Conservation (phyloP, 129 eudicot species). For the Lactuca sativa region DNA sequence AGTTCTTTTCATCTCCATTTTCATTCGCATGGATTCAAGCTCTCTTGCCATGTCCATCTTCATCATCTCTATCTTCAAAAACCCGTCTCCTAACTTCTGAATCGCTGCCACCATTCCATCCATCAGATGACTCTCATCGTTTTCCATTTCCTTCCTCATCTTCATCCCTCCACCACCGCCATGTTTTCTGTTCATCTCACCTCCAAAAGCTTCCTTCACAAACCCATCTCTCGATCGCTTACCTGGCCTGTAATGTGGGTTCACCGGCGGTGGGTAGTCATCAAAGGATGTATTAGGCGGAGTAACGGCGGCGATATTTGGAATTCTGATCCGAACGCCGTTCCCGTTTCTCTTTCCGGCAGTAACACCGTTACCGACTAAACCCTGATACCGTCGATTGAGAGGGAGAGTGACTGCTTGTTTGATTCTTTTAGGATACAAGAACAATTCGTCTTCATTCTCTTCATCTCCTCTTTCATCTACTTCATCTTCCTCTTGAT, state of each 20-base stretch:
- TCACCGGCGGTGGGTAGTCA: slow-evolving; percentile 29
- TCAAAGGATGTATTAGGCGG: slow-evolving; percentile 27
- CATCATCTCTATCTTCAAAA: slow-evolving; percentile 63
- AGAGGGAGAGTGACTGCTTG: slow-evolving; percentile 22
- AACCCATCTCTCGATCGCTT: slow-evolving; percentile 36
- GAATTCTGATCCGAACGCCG: slow-evolving; percentile 53
- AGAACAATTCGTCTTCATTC: slow-evolving; percentile 31
- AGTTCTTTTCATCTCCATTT: slow-evolving; percentile 86
- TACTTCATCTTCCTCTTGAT: slow-evolving; percentile 25
- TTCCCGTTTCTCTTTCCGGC: slow-evolving; percentile 3
- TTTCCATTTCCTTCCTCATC: slow-evolving; percentile 23
- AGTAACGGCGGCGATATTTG: background rate
- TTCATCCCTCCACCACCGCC: slow-evolving; percentile 21
- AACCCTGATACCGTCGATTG: slow-evolving; percentile 19
- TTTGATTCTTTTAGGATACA: slow-evolving; percentile 20
- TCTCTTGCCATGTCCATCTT: slow-evolving; percentile 76
- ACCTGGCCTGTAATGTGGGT: slow-evolving; percentile 34
- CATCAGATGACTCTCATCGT: slow-evolving; percentile 31
- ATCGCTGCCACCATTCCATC: slow-evolving; percentile 61
- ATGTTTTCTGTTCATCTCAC: slow-evolving; percentile 22
- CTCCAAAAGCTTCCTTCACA: slow-evolving; percentile 27
- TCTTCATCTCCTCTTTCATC: slow-evolving; percentile 24
- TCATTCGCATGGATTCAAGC: slow-evolving; percentile 81
- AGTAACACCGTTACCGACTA: slow-evolving; percentile 13
- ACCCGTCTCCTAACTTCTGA: slow-evolving; percentile 60